Percentiles rank a stretch among this genome's conserved stretches.
Evolutionary conservation across 1,284 basidiomycete species (phyloP).

Genomic region (Hypsizygus ulmarius): DNA sequence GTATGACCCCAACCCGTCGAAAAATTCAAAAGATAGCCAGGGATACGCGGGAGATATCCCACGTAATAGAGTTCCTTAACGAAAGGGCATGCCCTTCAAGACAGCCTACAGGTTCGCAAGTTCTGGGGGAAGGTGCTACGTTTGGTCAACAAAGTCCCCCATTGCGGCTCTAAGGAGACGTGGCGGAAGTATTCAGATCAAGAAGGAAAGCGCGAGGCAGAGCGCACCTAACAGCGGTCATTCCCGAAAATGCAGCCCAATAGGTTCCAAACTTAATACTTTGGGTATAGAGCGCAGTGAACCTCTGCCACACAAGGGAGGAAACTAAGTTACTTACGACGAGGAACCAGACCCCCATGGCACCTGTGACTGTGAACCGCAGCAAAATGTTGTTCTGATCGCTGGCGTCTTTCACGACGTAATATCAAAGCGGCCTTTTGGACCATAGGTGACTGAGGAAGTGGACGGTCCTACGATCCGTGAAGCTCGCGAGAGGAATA

Average conservation of each 20-base stretch:
- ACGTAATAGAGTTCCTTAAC: too few relatives aligned
- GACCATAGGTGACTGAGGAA: not conserved
- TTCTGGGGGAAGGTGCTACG: not conserved
- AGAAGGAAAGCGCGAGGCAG: too few relatives aligned
- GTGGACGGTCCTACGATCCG: not conserved
- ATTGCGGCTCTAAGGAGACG: not conserved
- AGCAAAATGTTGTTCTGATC: not conserved
- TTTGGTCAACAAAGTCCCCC: not conserved
- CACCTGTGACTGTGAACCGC: not conserved
- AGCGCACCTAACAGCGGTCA: slow-evolving; percentile 1
- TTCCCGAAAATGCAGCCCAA: not conserved
- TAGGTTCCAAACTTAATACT: slow-evolving; percentile 4
- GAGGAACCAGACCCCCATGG: not conserved
- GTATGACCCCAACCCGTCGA: too few relatives aligned
- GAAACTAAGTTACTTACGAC: not conserved
- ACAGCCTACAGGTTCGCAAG: not conserved
- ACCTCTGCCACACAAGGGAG: not conserved
- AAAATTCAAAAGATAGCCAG: too few relatives aligned
- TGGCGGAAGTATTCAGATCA: not conserved
- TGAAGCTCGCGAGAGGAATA: not conserved
- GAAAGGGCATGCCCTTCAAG: too few relatives aligned
- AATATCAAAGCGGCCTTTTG: not conserved
- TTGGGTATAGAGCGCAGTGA: not conserved
- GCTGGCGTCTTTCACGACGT: not conserved
- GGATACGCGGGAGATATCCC: too few relatives aligned